Evolutionary conservation across 1,284 basidiomycete genomes (phyloP), one percentile per base, ranked within the genome.

Genomic region (Salmacisia buchloeana): DNA sequence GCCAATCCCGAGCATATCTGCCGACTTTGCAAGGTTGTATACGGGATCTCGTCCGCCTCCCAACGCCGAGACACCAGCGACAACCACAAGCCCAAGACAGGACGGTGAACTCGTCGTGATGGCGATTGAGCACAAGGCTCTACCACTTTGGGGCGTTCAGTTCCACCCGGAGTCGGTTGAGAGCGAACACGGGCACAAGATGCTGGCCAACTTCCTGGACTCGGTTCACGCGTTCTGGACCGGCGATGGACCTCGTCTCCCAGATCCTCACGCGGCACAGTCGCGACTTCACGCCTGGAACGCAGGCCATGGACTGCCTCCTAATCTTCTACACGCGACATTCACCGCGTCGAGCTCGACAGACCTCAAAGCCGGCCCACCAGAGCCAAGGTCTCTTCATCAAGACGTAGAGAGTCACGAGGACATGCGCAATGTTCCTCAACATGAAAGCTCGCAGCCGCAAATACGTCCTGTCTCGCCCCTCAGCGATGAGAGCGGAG

Each of bases 81-180:
- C 39, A 54, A 25, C 7, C 13, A 21, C 34, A 54, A n/a, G 45
- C n/a, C 1, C 23, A 39, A 25, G 29, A 27, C 3, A 23, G 3
- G 66, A 62, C 21, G n/a, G 39, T 1, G 66, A 69, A 5, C 52
- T 58, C 2, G 66, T 70, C 18, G 68, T 79, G n/a, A 70, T 78
- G 65, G 75, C 69, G 1, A 59, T 79, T 34, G 66, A 74, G 52
- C 77, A 79, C 60, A 69, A 60, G 35, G 61, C 65, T 1, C 46
- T 68, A 2, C 77, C 93, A 0, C 90, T 94, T 70, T 94, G 89
- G 87, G 92, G 91, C 2, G 92, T 97, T 2, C 94, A 97, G 77
- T 97, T 96, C 75, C 94, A 97, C 79, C 94, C 94, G 0, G 94
- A 79, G 59, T 76, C 74, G 27, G 74, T 79, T 54, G 73, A 76